Evolutionary conservation across 1,284 basidiomycete species (phyloP), one percentile per base, ranked within the genome.

Genomic region (Pulveroboletus sp.): DNA sequence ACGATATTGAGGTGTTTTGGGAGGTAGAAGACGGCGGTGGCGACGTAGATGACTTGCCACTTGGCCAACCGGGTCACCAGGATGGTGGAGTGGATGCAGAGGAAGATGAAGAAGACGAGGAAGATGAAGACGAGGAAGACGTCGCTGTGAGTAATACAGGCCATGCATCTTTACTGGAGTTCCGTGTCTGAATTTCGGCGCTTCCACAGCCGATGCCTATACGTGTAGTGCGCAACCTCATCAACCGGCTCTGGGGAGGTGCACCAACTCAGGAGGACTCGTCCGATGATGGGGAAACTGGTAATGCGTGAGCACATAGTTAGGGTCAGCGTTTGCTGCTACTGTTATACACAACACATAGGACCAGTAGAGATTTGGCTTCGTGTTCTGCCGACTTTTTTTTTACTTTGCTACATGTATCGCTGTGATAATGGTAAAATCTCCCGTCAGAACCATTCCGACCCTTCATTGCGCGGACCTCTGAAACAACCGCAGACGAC

Each of bases 241-340:
- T 89, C 49, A 80, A 79, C 56, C 74, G 85, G 11, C 78, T 90
- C 62, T 89, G 85, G 83, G 84, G 86, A 35, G 73, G 78, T 14
- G 59, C 66, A 1, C 71, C 64, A 2, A 62, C 68, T 15, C 68
- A 64, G 20, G 69, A 73, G 8, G 65, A 64, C 12, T 74, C 69
- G 3, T 74, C 73, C 15, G 72, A 73, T 33, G 77, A 77, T 28
- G 76, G 74, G 24, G 66, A 28, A 6, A 22, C 2, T 2, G 52
- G 53, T 15, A 52, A 24, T 39, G 51, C 26, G 31, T 57, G 29
- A 64, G 43, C 4, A 15, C 4, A 25, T 28, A 20, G 40, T 18
- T 2, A 15, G 17, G 11, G 5, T 17, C 14, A 5, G 29, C 25
- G 18, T 48, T 29, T 9, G 25, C n/a, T n/a, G n/a, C n/a, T n/a